Conservation (phyloP, 768 basidiomycete genomes). For the Collybiopsis confluens region DNA sequence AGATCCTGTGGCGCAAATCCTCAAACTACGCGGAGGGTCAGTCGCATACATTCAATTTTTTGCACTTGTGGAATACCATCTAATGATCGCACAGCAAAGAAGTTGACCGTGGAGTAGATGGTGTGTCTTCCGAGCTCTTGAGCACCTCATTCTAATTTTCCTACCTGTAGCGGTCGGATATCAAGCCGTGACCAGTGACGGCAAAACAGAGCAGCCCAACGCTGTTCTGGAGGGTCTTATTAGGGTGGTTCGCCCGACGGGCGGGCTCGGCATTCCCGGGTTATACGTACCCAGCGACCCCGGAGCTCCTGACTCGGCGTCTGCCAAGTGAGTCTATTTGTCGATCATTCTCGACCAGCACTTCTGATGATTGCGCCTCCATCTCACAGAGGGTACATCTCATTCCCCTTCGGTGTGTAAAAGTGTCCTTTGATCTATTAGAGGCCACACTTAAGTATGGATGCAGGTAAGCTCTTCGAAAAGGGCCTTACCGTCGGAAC, state of each 20-base stretch:
- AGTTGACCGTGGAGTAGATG: conserved; percentile 51
- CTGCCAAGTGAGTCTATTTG: conserved; percentile 36
- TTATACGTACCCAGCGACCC: conserved; percentile 55
- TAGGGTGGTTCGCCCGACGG: conserved; percentile 48
- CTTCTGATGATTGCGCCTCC: background rate
- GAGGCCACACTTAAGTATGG: no score
- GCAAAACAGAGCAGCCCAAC: conserved; percentile 55
- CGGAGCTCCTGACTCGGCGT: conserved; percentile 48
- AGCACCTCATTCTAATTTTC: background rate
- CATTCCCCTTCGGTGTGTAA: conserved; percentile 43
- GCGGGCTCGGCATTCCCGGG: conserved; percentile 55
- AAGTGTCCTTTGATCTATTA: background rate
- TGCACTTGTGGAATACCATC: no score
- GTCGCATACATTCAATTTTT: no score
- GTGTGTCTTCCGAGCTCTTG: conserved; percentile 15
- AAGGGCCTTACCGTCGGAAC: conserved; percentile 51
- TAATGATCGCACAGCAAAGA: conserved; percentile 35
- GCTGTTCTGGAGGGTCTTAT: conserved; percentile 48
- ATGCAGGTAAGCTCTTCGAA: conserved; percentile 40
- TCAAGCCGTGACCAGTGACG: conserved; percentile 48
- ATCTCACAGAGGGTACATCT: conserved; percentile 39
- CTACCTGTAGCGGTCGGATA: conserved; percentile 42
- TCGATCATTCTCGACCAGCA: background rate
- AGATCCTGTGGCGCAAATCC: conserved; percentile 48
- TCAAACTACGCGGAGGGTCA: conserved; percentile 38